phyloP scores from a whole-genome alignment of 129 eudicot species.

The Cynara cardunculus region DNA sequence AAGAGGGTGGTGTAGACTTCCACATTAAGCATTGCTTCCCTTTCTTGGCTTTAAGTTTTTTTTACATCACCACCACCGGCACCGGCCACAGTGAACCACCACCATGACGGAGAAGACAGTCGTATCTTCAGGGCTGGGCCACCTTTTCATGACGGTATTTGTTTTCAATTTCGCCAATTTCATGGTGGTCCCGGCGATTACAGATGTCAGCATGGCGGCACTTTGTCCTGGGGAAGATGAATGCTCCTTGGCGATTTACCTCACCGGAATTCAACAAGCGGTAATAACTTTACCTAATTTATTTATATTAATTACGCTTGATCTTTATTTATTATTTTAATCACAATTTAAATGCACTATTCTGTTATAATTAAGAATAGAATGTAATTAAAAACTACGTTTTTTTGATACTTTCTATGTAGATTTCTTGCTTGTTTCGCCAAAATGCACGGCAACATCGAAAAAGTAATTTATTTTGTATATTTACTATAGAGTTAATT shows the following conservation, averaged over 20 bases:
- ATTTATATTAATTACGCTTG: neutral
- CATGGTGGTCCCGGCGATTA: constrained; percentile 70
- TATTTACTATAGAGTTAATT: neutral
- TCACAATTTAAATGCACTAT: constrained; percentile 3
- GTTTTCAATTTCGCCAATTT: constrained; percentile 44
- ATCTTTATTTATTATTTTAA: neutral
- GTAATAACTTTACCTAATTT: neutral
- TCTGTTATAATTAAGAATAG: constrained; percentile 1
- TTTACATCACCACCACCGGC: neutral
- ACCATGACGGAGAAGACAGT: constrained; percentile 28
- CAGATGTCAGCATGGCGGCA: constrained; percentile 61
- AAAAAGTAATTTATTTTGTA: neutral
- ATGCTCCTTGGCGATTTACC: constrained; percentile 57
- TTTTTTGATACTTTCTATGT: constrained; percentile 8
- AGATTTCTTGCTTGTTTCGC: constrained; percentile 20
- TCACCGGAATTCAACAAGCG: constrained; percentile 59
- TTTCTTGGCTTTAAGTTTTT: neutral
- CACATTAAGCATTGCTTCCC: constrained; percentile 30
- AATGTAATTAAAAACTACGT: neutral
- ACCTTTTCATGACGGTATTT: constrained; percentile 54
- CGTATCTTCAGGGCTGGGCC: constrained; percentile 39
- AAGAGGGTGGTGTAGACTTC: constrained; percentile 12
- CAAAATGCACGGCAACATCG: neutral
- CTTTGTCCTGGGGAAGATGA: constrained; percentile 66
- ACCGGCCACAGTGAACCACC: neutral